Evolutionary conservation across 345 rosid genomes (phyloP), one percentile per base, ranked within the genome.

Genomic region (Heritiera fomes): DNA sequence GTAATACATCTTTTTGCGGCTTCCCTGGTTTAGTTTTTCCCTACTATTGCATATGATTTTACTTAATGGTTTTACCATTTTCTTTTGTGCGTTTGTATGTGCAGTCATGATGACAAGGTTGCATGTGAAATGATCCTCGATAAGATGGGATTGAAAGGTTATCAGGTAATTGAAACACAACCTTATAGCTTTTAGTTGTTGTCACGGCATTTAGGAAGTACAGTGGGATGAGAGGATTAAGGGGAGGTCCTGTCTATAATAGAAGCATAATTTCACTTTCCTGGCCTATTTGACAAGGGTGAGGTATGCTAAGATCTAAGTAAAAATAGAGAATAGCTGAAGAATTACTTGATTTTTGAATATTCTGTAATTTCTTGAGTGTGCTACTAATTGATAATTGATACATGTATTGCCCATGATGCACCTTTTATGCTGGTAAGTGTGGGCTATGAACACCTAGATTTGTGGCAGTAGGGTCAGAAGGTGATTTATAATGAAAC

Each of bases 71-170:
- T 66, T 45, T 47, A 28, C 56, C 20, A 23, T n/a, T 62, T 49
- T 60, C 38, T 28, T 59, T 76, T 67, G 40, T 60, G 52, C 55
- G 45, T 64, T 72, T 68, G 10, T 18, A 52, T 77, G 63, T 78
- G 74, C 89, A 96, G 99, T 83, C 86, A 87, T 82, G 99, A 96
- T 86, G 99, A 96, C 83, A 90, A 86, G 86, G 91, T 91, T 81
- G 99, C 98, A 58, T 96, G 98, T 82, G 88, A 84, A 87, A 94
- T 86, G 93, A 92, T 96, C 88, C 82, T 96, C 82, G 95, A 92
- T 78, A 96, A 91, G 89, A 90, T 83, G 89, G 98, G 98, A 78
- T 76, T 94, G 87, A 84, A 88, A 82, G 98, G 98, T 83, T 96
- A 94, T 87, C 98, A 96, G 97, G 99, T 96, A 86, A 87, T 80